Base-by-base conservation (phyloP, 805 yeast genomes). In the Lachancea sp. region DNA sequence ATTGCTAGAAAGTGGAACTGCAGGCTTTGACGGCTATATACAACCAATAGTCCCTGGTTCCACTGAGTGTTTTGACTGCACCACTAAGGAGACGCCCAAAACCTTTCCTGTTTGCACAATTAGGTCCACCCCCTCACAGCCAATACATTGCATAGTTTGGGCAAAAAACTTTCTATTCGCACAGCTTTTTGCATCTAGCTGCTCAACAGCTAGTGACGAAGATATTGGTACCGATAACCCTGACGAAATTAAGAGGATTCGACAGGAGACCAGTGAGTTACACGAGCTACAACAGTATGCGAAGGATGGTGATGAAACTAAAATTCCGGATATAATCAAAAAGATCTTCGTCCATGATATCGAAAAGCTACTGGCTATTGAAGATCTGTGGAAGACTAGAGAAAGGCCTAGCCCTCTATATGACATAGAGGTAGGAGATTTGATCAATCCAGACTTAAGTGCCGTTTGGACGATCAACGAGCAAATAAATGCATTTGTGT, bases 91-190 rank as follows among this genome's bases (percentile, higher is more conserved):
- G 26, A 80, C 94, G 0, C 96, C 97, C 5, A 88, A 84, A 55
- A 74, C 92, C 0, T 92, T 78, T 60, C 97, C 99, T 0, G 96
- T 92, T 1, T 92, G 99, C 60, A 92, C 98, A 0, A 92, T 92
- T 43, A 71, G 99, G 48, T 86, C 96, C 5, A 92, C 98, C 0
- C 99, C 99, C 0, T 85, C 96, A 0, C 88, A 84, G 56, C 97
- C 97, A 0, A 81, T 92, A 5, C 99, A 92, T 57, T 88, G 96
- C 60, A 81, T 92, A 19, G 95, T 94, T 1, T 92, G 99, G 99
- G 95, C 97, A 7, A 92, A 92, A 58, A 86, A 83, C 51, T 94
- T 86, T 55, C 64, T 92, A 38, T 88, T 92, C 56, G 71, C 76
- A 18, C 94, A 87, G 55, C 67, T 92, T 26, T 90, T 88, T 58